Evolutionary conservation across 2,329 filamentous ascomycete genomes (phyloP), one percentile per base, ranked within the genome.

Genomic region (Colletotrichum limetticola): DNA sequence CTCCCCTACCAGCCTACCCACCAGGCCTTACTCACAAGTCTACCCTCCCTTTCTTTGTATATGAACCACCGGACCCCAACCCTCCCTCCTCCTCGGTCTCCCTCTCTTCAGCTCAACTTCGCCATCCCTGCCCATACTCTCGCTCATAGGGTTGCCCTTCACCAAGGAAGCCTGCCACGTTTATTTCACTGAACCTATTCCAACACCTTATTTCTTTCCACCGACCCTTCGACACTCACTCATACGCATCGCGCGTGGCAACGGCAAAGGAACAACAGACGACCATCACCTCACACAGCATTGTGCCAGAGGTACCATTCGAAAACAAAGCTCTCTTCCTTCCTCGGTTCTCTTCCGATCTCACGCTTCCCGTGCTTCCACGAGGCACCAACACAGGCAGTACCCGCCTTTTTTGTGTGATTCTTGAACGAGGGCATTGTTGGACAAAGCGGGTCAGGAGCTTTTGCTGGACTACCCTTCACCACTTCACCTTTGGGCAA

Each of bases 41-140:
- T 69, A 12, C 30, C 58, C 60, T 62, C 66, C 63, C 16, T 28
- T 37, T 42, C 26, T n/a, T n/a, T 56, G 66, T 73, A 73, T 73
- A 73, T 73, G 66, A 73, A 73, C 66, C 57, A 37, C 63, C 8
- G 24, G n/a, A 16, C 66, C 70, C 69, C 70, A 35, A 28, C 28
- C 11, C 49, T 65, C 49, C 53, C 53, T 55, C 32, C 53, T 24
- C n/a, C 24, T 30, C 28, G 7, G 30, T 28, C 59, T 42, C 46
- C 53, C 60, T 49, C 60, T 37, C 28, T 57, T 57, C 42, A 28
- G 62, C 52, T 24, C n/a, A 5, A 24, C 28, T 61, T 19, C 52
- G 32, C 42, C 53, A 69, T 52, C 65, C 69, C 42, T 72, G 66
- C 35, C 60, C 52, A 30, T 49, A 65, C 67, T 55, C 46, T 70